Conservation (phyloP, 2,329 filamentous ascomycete species). For the Trichophyton simii region DNA sequence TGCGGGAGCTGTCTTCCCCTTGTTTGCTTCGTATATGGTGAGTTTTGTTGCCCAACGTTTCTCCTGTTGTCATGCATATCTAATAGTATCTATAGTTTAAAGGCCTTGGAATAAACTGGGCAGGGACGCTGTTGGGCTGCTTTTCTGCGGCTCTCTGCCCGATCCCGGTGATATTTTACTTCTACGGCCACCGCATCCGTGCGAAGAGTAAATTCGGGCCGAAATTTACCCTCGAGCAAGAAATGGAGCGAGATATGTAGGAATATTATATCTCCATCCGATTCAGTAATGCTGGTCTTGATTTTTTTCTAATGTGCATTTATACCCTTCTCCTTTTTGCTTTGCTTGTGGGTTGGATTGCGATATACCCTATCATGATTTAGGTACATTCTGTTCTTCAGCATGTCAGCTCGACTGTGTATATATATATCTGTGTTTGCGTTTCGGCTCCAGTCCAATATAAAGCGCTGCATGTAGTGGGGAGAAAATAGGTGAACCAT, state of each 20-base stretch:
- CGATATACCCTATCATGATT: not conserved
- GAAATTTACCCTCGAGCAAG: conserved; percentile 7
- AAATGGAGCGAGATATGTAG: conserved; percentile 1
- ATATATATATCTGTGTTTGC: not conserved
- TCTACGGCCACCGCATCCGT: conserved; percentile 21
- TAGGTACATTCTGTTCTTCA: not conserved
- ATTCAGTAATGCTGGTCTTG: no score
- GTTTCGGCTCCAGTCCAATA: no score
- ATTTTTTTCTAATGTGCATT: not conserved
- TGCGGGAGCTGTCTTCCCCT: conserved; percentile 29
- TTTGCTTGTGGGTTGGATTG: not conserved
- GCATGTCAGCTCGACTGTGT: not conserved
- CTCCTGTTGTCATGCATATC: not conserved
- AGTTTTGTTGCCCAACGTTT: not conserved
- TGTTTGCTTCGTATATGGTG: conserved; percentile 24
- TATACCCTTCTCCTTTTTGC: not conserved
- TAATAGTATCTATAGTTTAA: conserved; percentile 17
- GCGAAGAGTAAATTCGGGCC: conserved; percentile 26
- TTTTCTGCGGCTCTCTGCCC: conserved; percentile 19
- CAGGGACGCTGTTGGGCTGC: conserved; percentile 22
- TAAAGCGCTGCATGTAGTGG: not conserved
- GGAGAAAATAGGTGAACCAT: not conserved
- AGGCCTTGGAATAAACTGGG: conserved; percentile 21
- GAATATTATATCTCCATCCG: not conserved
- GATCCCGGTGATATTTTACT: conserved; percentile 21